phyloP scores from a whole-genome alignment of 129 eudicot genomes.

The Deinandra increscens region DNA sequence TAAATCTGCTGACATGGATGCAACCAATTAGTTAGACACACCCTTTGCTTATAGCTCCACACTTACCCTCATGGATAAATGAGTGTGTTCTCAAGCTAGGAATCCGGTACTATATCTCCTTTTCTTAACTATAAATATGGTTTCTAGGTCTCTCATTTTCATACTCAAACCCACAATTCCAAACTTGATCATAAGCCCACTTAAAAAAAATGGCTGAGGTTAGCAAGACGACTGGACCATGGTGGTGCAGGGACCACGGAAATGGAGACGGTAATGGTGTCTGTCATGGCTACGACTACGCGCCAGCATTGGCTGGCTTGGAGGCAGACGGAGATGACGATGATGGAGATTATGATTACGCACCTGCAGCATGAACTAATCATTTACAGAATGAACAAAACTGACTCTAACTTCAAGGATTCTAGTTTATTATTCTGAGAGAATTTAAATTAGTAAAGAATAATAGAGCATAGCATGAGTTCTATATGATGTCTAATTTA shows the following conservation, averaged over 20 bases:
- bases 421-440: not conserved
- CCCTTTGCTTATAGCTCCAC: constrained; percentile 19
- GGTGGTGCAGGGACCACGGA: constrained; percentile 1
- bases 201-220: constrained; percentile 2
- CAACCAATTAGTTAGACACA: constrained; percentile 22
- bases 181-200: not conserved
- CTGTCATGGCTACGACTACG: constrained; percentile 20
- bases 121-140: constrained; percentile 14
- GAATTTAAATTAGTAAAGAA: not conserved
- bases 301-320: not conserved
- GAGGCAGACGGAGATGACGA: constrained; percentile 27
- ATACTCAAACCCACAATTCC: not conserved
- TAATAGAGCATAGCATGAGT: not conserved
- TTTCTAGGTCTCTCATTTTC: not conserved
- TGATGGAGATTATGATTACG: constrained; percentile 27
- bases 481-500: too few species aligned
- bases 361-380: constrained; percentile 25
- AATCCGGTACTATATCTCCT: not conserved
- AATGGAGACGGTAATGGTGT: not conserved
- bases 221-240: constrained; percentile 1
- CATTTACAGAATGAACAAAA: not conserved
- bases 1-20: not conserved
- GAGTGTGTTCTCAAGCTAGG: too few species aligned
- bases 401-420: not conserved
- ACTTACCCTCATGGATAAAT: constrained; percentile 19